phyloP scores from a whole-genome alignment of 2,329 filamentous ascomycete species.

The Aspergillus melleus region DNA sequence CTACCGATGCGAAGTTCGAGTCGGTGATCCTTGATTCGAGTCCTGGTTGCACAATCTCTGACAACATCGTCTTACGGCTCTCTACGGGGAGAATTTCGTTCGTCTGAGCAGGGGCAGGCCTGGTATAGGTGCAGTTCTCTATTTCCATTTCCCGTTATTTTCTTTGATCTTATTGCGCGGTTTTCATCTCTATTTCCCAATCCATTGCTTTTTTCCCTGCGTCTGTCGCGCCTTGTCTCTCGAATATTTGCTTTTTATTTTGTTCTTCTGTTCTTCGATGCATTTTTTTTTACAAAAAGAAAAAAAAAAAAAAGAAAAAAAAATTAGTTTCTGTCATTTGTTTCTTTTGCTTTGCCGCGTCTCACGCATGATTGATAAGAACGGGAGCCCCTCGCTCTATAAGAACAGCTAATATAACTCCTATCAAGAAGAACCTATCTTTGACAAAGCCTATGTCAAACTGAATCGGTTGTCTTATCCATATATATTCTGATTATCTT shows the following conservation, averaged over 20 bases:
- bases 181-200: background rate
- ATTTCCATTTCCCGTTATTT: slow-evolving; percentile 4
- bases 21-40: slow-evolving; percentile 15
- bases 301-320: no score
- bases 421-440: background rate
- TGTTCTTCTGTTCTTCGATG: background rate
- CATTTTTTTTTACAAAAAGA: background rate
- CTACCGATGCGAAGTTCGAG: slow-evolving; percentile 11
- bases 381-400: background rate
- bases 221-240: background rate
- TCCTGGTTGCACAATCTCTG: slow-evolving; percentile 17
- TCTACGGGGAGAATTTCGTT: slow-evolving; percentile 11
- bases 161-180: slow-evolving; percentile 3
- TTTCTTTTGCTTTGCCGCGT: background rate
- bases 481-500: background rate
- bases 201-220: background rate
- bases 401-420: background rate
- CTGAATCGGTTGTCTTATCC: background rate
- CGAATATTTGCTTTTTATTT: background rate
- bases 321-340: no score
- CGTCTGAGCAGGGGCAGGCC: slow-evolving; percentile 19
- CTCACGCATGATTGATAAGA: slow-evolving; percentile 5
- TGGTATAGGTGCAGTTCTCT: slow-evolving; percentile 13
- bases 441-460: background rate
- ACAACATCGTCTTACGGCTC: slow-evolving; percentile 11